Evolutionary conservation across 768 basidiomycete species (phyloP).

Genomic region (Leccinum disarticulatum): DNA sequence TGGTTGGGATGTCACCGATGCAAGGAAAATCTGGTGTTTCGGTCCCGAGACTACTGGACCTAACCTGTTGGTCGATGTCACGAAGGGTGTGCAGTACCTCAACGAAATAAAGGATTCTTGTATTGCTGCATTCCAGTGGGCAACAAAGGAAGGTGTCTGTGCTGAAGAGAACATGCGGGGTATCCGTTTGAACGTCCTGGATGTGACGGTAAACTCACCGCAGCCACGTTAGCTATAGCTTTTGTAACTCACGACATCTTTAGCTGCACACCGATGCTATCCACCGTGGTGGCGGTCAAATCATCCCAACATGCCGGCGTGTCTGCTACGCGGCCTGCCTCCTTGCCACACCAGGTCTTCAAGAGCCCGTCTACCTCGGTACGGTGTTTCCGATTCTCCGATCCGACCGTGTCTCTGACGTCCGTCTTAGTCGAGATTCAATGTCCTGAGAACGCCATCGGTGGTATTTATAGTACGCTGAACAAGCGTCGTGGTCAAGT

Average conservation of each 20-base stretch:
- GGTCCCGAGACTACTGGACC: slow-evolving; percentile 97
- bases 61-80: slow-evolving; percentile 95
- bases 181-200: slow-evolving; percentile 91
- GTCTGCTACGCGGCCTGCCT: slow-evolving; percentile 95
- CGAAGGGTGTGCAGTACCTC: slow-evolving; percentile 98
- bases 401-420: slow-evolving; percentile 14
- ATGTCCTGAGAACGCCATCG: slow-evolving; percentile 95
- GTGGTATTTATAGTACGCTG: slow-evolving; percentile 91
- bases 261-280: slow-evolving; percentile 98
- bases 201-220: slow-evolving; percentile 75
- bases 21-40: slow-evolving; percentile 99
- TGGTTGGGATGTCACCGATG: slow-evolving; percentile 99
- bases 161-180: slow-evolving; percentile 99
- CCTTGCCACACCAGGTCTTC: slow-evolving; percentile 86
- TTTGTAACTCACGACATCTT: background rate
- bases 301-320: slow-evolving; percentile 96
- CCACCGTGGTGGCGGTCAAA: slow-evolving; percentile 98
- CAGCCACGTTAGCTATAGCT: background rate
- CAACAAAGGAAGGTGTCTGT: slow-evolving; percentile 95
- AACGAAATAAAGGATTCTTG: slow-evolving; percentile 99
- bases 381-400: slow-evolving; percentile 15
- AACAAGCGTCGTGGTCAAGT: slow-evolving; percentile 99
- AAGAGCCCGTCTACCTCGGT: slow-evolving; percentile 97
- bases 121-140: slow-evolving; percentile 99
- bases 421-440: slow-evolving; percentile 82